Conservation (phyloP, 2,329 filamentous ascomycete genomes). For the Chlorencoelia australis region DNA sequence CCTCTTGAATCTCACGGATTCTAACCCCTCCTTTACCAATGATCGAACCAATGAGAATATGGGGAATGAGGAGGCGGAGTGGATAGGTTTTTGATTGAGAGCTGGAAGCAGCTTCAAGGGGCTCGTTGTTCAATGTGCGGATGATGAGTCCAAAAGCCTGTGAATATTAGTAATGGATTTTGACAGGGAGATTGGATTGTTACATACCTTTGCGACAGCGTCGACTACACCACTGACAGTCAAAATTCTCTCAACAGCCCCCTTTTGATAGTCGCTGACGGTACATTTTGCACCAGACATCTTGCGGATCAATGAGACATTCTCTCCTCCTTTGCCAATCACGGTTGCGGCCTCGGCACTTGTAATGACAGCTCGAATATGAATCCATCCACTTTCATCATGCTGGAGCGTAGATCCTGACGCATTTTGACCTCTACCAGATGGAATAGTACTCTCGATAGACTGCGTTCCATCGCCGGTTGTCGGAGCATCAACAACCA, state of each 20-base stretch:
- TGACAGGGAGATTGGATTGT: conserved; percentile 1
- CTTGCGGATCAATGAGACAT: conserved; percentile 92
- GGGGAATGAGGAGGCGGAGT: conserved; percentile 85
- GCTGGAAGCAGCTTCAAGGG: conserved; percentile 76
- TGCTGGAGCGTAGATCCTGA: conserved; percentile 45
- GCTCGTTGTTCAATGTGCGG: conserved; percentile 94
- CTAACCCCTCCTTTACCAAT: conserved; percentile 94
- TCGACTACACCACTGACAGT: conserved; percentile 96
- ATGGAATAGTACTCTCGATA: conserved; percentile 37
- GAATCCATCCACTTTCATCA: conserved; percentile 93
- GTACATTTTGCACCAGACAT: conserved; percentile 97
- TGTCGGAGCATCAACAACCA: conserved; percentile 47
- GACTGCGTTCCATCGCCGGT: conserved; percentile 35
- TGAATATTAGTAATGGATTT: not conserved
- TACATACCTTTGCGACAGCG: conserved; percentile 81
- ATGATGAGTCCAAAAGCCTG: conserved; percentile 97
- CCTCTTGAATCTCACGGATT: conserved; percentile 97
- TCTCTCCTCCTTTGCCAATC: conserved; percentile 97
- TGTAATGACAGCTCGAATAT: conserved; percentile 92
- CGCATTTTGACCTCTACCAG: conserved; percentile 25
- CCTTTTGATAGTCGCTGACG: conserved; percentile 95
- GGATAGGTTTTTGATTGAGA: conserved; percentile 96
- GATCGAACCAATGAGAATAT: conserved; percentile 96
- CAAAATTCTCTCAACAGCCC: conserved; percentile 92
- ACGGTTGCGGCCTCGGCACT: conserved; percentile 96